Evolutionary conservation across 768 basidiomycete species (phyloP).

Genomic region (Cystofilobasidium ferigula): DNA sequence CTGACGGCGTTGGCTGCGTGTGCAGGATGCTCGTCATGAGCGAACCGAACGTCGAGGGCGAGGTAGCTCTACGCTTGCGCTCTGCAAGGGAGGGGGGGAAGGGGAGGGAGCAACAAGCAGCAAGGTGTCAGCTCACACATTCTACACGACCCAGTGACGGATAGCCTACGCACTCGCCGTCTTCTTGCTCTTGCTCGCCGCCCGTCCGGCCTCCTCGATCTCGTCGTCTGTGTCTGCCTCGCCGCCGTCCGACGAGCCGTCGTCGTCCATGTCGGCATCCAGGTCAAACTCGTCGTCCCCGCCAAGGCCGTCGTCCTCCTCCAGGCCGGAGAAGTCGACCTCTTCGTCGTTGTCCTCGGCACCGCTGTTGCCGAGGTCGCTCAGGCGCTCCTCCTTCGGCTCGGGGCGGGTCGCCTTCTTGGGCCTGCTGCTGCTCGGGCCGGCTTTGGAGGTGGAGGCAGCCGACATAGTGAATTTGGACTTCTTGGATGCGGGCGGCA

Average conservation of each 20-base stretch:
- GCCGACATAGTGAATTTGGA: constrained; percentile 21
- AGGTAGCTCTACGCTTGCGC: constrained; percentile 36
- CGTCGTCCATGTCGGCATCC: constrained; percentile 29
- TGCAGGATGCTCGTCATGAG: constrained; percentile 37
- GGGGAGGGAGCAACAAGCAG: background rate
- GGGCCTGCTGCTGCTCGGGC: no score
- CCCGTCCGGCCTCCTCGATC: constrained; percentile 34
- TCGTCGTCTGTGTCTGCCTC: constrained; percentile 36
- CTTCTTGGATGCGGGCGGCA: constrained; percentile 22
- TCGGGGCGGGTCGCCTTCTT: background rate
- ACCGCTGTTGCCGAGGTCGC: no score
- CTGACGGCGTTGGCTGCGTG: constrained; percentile 27
- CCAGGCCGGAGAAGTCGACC: background rate
- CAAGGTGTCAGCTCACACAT: no score
- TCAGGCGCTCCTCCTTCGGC: constrained; percentile 13
- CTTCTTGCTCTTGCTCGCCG: constrained; percentile 30
- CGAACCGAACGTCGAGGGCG: constrained; percentile 36
- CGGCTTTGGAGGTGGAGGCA: background rate
- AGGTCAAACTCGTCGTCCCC: constrained; percentile 32
- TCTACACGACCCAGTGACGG: background rate
- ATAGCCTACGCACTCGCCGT: constrained; percentile 31
- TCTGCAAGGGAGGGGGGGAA: no score
- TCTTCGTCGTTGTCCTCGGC: constrained; percentile 14
- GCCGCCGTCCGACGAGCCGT: constrained; percentile 29
- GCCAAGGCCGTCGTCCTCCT: constrained; percentile 25